Base-by-base conservation (phyloP, 1,284 basidiomycete species). In the Cryptococcus sp. region DNA sequence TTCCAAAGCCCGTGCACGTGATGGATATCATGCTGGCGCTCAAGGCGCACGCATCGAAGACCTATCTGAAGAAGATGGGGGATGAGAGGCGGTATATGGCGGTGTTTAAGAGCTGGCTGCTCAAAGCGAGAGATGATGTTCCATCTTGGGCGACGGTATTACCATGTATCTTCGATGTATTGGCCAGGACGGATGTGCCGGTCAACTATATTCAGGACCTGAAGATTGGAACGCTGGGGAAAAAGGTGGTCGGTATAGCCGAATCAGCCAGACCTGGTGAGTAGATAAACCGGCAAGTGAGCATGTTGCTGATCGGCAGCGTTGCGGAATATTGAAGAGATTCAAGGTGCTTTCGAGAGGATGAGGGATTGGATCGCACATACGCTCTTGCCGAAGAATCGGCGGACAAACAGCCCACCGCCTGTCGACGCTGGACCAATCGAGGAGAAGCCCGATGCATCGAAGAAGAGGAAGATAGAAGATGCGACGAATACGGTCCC, bases 101-200 rank as follows among this genome's bases (percentile, higher is more conserved):
- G 23, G 35, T 50, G 12, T 39, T 60, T 14, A 22, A 32, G 4
- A 21, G 28, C 26, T 59, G 57, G 57, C 5, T 62, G 10, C 5
- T 9, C 5, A 10, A 24, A 24, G 25, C 21, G 5, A 14, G 3
- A 3, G 32, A 28, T 23, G 40, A 47, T 16, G 19, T 35, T 6
- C 9, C 33, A 11, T 14, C 6, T 23, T 51, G 35, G 40, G 39
- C 22, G 2, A 32, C n/a, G 18, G 18, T 14, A n/a, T n/a, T 39
- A 9, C 37, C 47, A 0, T 52, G 47, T 10, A 24, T 62, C 2
- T 21, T 62, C 31, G 24, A 25, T 19, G 35, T 50, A 31, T 53
- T 71, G 5, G 45, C 62, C 1, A 57, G 58, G 38, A 69, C 65
- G 4, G 61, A 67, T 32, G 67, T 71, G 57, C 51, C 65, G 0